phyloP scores from a whole-genome alignment of 2,329 filamentous ascomycete species.

The Pestalotiopsis fici region DNA sequence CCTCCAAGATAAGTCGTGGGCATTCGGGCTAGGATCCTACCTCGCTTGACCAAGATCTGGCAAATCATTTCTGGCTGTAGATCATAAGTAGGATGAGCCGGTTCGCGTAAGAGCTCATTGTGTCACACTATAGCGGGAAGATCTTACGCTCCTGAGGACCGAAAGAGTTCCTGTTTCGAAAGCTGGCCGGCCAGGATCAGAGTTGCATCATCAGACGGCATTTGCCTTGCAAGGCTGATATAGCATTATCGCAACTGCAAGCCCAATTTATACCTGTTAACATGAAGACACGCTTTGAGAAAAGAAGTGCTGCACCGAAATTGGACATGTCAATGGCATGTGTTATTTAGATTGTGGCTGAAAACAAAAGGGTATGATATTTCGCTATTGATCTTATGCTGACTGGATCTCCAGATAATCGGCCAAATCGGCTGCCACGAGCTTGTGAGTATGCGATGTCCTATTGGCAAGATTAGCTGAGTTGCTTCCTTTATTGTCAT shows the following conservation, averaged over 20 bases:
- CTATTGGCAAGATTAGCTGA: slow-evolving; percentile 1
- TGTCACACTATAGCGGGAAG: neutral
- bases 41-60: neutral
- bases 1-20: neutral
- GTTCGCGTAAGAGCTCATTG: neutral
- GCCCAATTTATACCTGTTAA: too few species aligned
- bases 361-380: neutral
- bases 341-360: too few species aligned
- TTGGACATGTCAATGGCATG: too few species aligned
- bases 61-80: neutral
- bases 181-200: neutral
- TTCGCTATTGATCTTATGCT: neutral
- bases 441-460: slow-evolving; percentile 17
- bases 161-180: neutral
- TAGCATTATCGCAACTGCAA: neutral
- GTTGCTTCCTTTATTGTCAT: neutral
- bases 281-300: too few species aligned
- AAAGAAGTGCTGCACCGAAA: too few species aligned
- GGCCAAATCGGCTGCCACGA: slow-evolving; percentile 15
- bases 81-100: neutral
- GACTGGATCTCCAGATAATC: slow-evolving; percentile 15
- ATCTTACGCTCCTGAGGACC: neutral
- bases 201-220: neutral
- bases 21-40: neutral
- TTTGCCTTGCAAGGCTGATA: neutral